Base-by-base conservation (phyloP, 495 filamentous ascomycete genomes). In the Lepidopterella palustris region DNA sequence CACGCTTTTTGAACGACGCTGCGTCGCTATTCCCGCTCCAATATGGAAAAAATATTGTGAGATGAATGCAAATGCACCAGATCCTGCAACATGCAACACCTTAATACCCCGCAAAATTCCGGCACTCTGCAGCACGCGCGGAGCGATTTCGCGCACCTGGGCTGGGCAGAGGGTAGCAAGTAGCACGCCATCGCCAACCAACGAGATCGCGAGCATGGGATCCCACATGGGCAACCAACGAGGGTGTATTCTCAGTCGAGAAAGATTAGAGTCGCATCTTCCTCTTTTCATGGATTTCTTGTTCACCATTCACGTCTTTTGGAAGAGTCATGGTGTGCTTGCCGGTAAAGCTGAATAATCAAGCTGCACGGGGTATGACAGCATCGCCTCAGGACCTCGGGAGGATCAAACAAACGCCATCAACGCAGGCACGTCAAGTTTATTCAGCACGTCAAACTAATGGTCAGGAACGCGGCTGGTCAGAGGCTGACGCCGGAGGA, bases 401-500 rank as follows among this genome's bases (percentile, higher is more conserved):
- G n/a, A 32, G 3, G 20, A 15, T 26, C 4, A 23, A 26, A 47
- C 45, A 58, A 39, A 25, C 23, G 40, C 13, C 48, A 18, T 15
- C 31, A 35, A 35, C 31, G 31, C 31, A 35, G 31, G 31, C 31
- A 35, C 35, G 13, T 42, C 13, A 10, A 18, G 3, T 42, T 42
- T 13, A 35, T 5, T 42, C 3, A 42, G 35, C 35, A 40, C 31
- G 21, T 35, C 48, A 52, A 21, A 40, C 25, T 18, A 32, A 40
- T 56, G 53, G 31, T 56, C 53, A 56, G 53, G 53, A 1, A 56
- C 28, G 11, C 25, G 24, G 32, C 26, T 31, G 20, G 20, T 18
- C 47, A 24, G 20, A 13, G 47, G 21, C 47, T 50, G 15, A 50
- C 20, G 21, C 47, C 21, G 47, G 21, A 15, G 24, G 21, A 50